Evolutionary conservation across 768 basidiomycete genomes (phyloP), one percentile per base, ranked within the genome.

Genomic region (Chalciporus sphaerocephalus): DNA sequence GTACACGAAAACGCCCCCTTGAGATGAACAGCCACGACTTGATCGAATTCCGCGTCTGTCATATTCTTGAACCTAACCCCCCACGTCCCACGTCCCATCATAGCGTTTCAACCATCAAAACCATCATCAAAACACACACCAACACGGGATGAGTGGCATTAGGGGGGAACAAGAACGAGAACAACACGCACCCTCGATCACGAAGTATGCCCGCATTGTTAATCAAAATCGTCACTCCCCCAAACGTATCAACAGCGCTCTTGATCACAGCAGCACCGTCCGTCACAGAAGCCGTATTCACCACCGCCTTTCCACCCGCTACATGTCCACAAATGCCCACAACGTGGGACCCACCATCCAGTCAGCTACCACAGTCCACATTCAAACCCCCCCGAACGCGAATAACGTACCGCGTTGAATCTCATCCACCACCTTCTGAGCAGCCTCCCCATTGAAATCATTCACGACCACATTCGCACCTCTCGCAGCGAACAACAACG

Each of bases 381-480:
- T 30, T 30, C 12, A n/a, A 18, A 60, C 78, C 40, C 44, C n/a
- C n/a, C n/a, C n/a, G n/a, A n/a, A n/a, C n/a, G n/a, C n/a, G n/a
- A n/a, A n/a, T n/a, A n/a, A n/a, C n/a, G n/a, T n/a, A 92, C 93
- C 85, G 61, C 79, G 75, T 39, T 72, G 75, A 59, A 98, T 94
- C 69, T 94, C 84, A 52, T 89, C 85, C 6, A 94, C 94, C 18
- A 98, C 91, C 56, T 85, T 87, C 66, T 95, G 87, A 3, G 94
- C 94, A 21, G 91, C 87, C 42, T 81, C 81, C 27, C 74, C 76
- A 56, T 87, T 92, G 61, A 98, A 86, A 63, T 98, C 96, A 60
- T 97, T 98, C 34, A 98, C 90, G 48, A 98, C 90, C 42, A 98
- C 81, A 53, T 89, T 91, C 8, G 95, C 94, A 6, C 94, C 95